Percentiles rank a stretch among this genome's conserved stretches.
Evolutionary conservation across 345 rosid genomes (phyloP).

Genomic region (Firmiana major): DNA sequence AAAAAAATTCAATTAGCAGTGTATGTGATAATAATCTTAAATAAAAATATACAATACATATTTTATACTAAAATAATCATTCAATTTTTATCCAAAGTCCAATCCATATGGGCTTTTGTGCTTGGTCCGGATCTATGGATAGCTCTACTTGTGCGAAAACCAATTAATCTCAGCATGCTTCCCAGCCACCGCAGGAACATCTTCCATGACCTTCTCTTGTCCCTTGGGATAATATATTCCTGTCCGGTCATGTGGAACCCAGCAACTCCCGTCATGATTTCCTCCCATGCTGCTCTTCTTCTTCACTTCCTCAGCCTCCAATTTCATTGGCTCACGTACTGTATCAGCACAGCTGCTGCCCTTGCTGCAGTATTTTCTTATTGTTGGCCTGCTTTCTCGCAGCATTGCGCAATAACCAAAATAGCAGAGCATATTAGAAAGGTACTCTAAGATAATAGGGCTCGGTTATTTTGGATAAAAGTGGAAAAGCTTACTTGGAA

Average conservation of each 20-base stretch:
- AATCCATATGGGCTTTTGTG: too few relatives aligned
- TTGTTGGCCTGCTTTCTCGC: slow-evolving; percentile 24
- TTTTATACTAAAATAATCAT: too few relatives aligned
- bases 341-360: slow-evolving; percentile 19
- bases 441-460: not conserved
- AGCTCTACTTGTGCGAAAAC: not conserved
- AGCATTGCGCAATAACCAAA: too few relatives aligned
- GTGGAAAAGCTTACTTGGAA: slow-evolving; percentile 26
- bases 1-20: too few relatives aligned
- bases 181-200: slow-evolving; percentile 14
- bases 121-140: not conserved
- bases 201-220: slow-evolving; percentile 34
- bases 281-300: slow-evolving; percentile 15
- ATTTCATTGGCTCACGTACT: slow-evolving; percentile 26
- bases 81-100: too few relatives aligned
- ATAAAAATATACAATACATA: too few relatives aligned
- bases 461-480: not conserved
- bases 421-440: too few relatives aligned
- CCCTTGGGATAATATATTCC: slow-evolving; percentile 43
- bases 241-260: slow-evolving; percentile 35
- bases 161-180: not conserved
- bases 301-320: slow-evolving; percentile 21
- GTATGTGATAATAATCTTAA: too few relatives aligned
- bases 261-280: slow-evolving; percentile 13
- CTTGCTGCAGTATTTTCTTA: slow-evolving; percentile 31